Base-by-base conservation (phyloP, 2,329 filamentous ascomycete species). In the Aspergillus awamori region DNA sequence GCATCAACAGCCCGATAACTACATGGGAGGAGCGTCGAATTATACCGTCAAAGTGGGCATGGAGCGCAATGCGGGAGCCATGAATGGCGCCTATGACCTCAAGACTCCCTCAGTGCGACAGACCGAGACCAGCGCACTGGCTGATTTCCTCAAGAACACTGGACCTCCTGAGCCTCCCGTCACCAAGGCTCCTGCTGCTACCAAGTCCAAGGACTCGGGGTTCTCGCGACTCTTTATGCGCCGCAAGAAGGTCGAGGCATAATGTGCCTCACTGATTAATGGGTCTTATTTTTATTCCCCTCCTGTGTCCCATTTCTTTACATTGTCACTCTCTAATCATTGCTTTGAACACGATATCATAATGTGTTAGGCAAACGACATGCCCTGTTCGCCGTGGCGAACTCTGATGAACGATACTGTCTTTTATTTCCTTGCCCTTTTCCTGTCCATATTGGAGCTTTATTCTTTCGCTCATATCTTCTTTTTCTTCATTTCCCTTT, bases 91-190 rank as follows among this genome's bases (percentile, higher is more conserved):
- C 10, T 55, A 58, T 15, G 66, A 70, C 47, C 66, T 66, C 61
- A 68, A 66, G 41, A 64, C 64, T 62, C 45, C 68, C 36, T 62
- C 69, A 8, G 62, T 72, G 47, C 66, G 70, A 41, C 69, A 72
- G 54, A 76, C 74, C 17, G 77, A 78, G 26, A 92, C 89, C 2
- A 83, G 84, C 17, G 90, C 92, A 54, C 76, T 94, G 48, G 90
- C 91, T 0, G 86, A 87, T 55, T 94, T 94, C 73, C 77, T 95
- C 33, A 85, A 84, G 57, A 86, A 87, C 68, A 90, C 89, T 13
- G 87, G 83, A 36, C 89, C 90, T 3, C 87, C 88, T 1, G 80
- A 82, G 13, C 71, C 70, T 15, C 63, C 70, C 36, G 38, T 47
- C 26, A 24, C 45, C 57, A 55, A 55, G 45, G 53, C 36, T 62